Conservation (phyloP, 1,284 basidiomycete species). For the Puccinia brachypodii region DNA sequence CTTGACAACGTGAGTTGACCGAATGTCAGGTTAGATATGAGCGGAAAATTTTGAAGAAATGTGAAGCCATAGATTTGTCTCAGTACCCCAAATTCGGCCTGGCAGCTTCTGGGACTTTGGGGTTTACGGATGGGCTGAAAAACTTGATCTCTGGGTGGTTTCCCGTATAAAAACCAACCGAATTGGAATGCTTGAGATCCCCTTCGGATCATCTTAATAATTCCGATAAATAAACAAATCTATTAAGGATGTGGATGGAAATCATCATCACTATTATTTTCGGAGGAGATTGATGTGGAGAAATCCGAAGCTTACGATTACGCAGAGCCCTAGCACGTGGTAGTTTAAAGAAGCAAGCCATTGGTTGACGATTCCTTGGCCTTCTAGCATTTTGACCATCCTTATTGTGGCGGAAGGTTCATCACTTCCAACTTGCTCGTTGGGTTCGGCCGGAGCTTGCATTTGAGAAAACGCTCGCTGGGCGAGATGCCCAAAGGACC, state of each 20-base stretch:
- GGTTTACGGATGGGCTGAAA: background rate
- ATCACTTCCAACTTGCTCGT: background rate
- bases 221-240: constrained; percentile 2
- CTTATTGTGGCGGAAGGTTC: background rate
- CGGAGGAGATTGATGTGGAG: background rate
- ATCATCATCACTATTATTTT: background rate
- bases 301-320: constrained; percentile 20
- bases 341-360: constrained; percentile 31
- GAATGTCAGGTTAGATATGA: constrained; percentile 8
- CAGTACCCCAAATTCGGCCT: background rate
- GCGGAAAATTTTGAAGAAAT: constrained; percentile 42
- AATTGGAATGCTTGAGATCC: constrained; percentile 22
- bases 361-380: constrained; percentile 15
- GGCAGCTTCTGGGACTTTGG: background rate
- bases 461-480: constrained; percentile 11
- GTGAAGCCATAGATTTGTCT: constrained; percentile 37
- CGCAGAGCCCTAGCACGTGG: constrained; percentile 1
- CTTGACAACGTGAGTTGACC: constrained; percentile 22
- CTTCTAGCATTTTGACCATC: constrained; percentile 4
- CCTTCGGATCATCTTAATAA: constrained; percentile 25
- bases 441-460: background rate
- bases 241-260: background rate
- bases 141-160: background rate
- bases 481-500: constrained; percentile 5
- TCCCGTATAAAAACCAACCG: constrained; percentile 43